A percentile compares a stretch with the other conserved stretches of the same genome.
phyloP scores from a whole-genome alignment of 1,139 yeast species.

The Taphrina populina region DNA sequence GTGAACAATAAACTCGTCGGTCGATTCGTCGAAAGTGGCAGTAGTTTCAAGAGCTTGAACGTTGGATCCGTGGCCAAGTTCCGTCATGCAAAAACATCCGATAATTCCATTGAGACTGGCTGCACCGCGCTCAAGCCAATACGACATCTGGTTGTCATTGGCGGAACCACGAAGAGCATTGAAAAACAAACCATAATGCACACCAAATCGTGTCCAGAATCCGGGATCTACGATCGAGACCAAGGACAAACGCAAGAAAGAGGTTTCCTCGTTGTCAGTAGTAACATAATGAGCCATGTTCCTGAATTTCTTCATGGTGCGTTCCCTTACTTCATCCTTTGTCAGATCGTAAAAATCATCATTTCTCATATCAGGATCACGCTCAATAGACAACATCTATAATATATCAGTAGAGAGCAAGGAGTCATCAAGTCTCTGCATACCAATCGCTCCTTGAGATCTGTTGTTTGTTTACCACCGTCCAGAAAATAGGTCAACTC shows the following conservation, averaged over 20 bases:
- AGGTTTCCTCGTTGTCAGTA: slow-evolving; percentile 46
- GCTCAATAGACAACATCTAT: slow-evolving; percentile 50
- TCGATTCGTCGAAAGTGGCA: slow-evolving; percentile 67
- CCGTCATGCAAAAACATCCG: slow-evolving; percentile 97
- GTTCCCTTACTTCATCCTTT: slow-evolving; percentile 54
- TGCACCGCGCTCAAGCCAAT: slow-evolving; percentile 79
- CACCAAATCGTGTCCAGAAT: slow-evolving; percentile 62
- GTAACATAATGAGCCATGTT: slow-evolving; percentile 55
- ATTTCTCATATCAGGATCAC: slow-evolving; percentile 58
- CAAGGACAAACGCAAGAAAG: slow-evolving; percentile 47
- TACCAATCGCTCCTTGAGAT: slow-evolving; percentile 49
- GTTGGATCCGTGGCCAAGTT: slow-evolving; percentile 89
- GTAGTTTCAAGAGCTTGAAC: slow-evolving; percentile 93
- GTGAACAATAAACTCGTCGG: slow-evolving; percentile 69
- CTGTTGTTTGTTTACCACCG: slow-evolving; percentile 54
- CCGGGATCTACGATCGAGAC: slow-evolving; percentile 57
- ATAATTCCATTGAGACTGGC: slow-evolving; percentile 62
- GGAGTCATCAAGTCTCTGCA: not conserved
- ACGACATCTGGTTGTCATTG: slow-evolving; percentile 57
- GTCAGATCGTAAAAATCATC: slow-evolving; percentile 56
- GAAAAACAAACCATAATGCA: slow-evolving; percentile 69
- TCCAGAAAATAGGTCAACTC: slow-evolving; percentile 57
- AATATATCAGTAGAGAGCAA: not conserved
- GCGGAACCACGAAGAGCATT: slow-evolving; percentile 73
- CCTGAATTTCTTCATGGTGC: slow-evolving; percentile 55